Evolutionary conservation across 768 basidiomycete genomes (phyloP), one percentile per base, ranked within the genome.

Genomic region (Gloeopeniophorella convolvens): DNA sequence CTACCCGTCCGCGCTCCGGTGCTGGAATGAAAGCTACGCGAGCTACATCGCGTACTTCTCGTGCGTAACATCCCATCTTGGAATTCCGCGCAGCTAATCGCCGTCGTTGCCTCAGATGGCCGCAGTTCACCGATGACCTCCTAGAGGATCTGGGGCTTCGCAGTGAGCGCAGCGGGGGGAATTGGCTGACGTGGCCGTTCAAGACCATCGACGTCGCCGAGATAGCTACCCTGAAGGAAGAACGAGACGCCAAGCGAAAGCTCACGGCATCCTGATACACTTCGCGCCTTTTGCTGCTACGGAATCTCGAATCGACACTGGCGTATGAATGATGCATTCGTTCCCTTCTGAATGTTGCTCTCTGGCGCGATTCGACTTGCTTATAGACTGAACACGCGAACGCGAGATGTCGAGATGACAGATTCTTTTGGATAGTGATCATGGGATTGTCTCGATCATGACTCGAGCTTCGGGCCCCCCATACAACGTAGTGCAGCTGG

Each of bases 101-200:
- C 20, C 24, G n/a, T 24, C 42, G 26, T 30, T 36, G 15, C 27
- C 47, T 13, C 54, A 82, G 81, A 23, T 84, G 81, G 79, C 79
- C 82, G 1, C 83, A 83, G 57, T 61, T 70, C 3, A 65, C 72
- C 0, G 82, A 84, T 47, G 72, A 77, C 4, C 63, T 84, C 3
- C 62, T 83, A 40, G 76, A 76, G 5, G 83, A 84, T 51, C 78
- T 85, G 78, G 66, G 69, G n/a, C 57, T 84, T 16, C 70, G 52
- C 0, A 73, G 54, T 20, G 64, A 70, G 67, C 68, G 82, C 5
- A 79, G 76, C 28, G 80, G 82, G 2, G 80, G 83, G 15, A 82
- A 77, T 53, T 83, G 79, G 78, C 54, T 83, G 3, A 83, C 75
- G 9, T 85, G 82, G 81, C 70, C 74, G 0, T 82, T 85, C 69